Evolutionary conservation across 1,284 basidiomycete species (phyloP).

Genomic region (Flammula alnicola): DNA sequence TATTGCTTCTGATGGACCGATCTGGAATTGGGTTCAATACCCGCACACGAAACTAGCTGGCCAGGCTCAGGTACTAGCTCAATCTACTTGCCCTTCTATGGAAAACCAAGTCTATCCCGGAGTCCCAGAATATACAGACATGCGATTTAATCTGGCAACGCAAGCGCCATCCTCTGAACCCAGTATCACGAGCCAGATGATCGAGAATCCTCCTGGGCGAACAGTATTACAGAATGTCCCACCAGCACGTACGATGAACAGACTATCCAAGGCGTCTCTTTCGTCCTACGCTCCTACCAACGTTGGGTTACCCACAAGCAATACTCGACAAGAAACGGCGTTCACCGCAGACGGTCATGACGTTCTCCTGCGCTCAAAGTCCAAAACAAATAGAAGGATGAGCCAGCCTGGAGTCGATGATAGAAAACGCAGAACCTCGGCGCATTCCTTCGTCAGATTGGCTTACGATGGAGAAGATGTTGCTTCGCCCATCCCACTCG

Average conservation of each 20-base stretch:
- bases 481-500: slow-evolving; percentile 44
- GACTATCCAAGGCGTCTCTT: slow-evolving; percentile 23
- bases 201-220: slow-evolving; percentile 4
- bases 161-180: background rate
- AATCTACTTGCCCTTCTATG: background rate
- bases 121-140: background rate
- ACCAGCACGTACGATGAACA: slow-evolving; percentile 16
- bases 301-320: slow-evolving; percentile 49
- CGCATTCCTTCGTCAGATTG: slow-evolving; percentile 43
- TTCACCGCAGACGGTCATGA: slow-evolving; percentile 51
- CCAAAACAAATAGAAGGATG: slow-evolving; percentile 37
- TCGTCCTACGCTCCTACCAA: slow-evolving; percentile 17
- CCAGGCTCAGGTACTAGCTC: background rate
- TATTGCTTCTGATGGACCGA: slow-evolving; percentile 43
- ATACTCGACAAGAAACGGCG: slow-evolving; percentile 38
- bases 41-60: slow-evolving; percentile 37
- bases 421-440: slow-evolving; percentile 28
- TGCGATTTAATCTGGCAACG: slow-evolving; percentile 12
- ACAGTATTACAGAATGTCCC: slow-evolving; percentile 11
- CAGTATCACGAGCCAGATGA: background rate
- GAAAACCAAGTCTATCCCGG: background rate
- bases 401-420: slow-evolving; percentile 35
- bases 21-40: slow-evolving; percentile 70
- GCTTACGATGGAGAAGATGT: slow-evolving; percentile 62
- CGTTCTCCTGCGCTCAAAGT: slow-evolving; percentile 39